Base-by-base conservation (phyloP, 2,329 filamentous ascomycete genomes). In the Aspergillus sp. region DNA sequence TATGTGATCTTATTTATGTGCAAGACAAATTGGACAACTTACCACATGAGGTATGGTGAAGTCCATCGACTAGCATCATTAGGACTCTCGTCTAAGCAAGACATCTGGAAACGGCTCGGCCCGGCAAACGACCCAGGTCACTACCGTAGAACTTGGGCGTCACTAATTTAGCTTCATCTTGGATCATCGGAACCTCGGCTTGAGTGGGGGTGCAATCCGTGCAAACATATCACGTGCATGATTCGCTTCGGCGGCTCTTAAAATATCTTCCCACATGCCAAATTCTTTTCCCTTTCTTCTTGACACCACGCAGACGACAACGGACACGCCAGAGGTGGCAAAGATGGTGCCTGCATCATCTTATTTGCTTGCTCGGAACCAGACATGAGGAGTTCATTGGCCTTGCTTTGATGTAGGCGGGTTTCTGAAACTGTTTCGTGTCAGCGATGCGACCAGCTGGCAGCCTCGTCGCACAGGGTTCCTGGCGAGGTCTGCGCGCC, bases 371-470 rank as follows among this genome's bases (percentile, higher is more conserved):
- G 47, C 47, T 15, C 30, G 15, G 25, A 10, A 50, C 3, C n/a
- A 5, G 23, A 32, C 47, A 17, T 30, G 47, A 50, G 13, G n/a
- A 17, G n/a, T 27, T 50, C 47, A 36, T 52, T 57, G 44, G 32
- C 42, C 57, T 55, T 60, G 56, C 59, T 48, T 57, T 61, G 58
- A 61, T 61, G 59, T 53, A 47, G 61, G 61, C 56, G n/a, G 25
- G 25, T 11, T 50, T 30, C 47, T 50, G 47, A 50, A 50, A 50
- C 47, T 50, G 47, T 50, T 30, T 50, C 47, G 47, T 50, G 47
- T 50, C 47, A 50, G 47, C 47, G n/a, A n/a, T 27, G 25, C 25
- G 47, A 17, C 47, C 47, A 50, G 47, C 47, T 50, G 47, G 25
- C 47, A 30, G 47, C 25, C 47, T 50, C 15, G 47, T 50, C 27